Conservation (phyloP, 1,139 yeast genomes). For the Taphrina wiesneri region DNA sequence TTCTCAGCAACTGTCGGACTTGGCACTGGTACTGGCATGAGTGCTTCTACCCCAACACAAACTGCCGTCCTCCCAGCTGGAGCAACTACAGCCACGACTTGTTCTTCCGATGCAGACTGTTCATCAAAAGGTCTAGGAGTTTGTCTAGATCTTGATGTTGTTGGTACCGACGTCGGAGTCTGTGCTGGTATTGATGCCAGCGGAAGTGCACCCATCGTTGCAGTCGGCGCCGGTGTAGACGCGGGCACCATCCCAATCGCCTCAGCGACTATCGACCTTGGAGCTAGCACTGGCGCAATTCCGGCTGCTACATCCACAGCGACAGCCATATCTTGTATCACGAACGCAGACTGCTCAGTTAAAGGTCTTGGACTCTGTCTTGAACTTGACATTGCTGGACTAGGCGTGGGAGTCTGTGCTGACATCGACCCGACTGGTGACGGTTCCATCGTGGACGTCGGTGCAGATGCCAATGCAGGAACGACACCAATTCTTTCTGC, state of each 20-base stretch:
- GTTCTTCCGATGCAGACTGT: constrained; percentile 1
- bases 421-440: not conserved
- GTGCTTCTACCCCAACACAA: not conserved
- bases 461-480: not conserved
- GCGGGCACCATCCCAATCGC: not conserved
- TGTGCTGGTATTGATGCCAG: not conserved
- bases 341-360: not conserved
- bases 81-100: not conserved
- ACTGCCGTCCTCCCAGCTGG: no score
- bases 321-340: not conserved
- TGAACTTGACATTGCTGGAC: not conserved
- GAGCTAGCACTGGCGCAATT: not conserved
- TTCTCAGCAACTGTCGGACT: not conserved
- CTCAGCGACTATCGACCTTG: not conserved
- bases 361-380: not conserved
- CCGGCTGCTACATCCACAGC: not conserved
- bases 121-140: not conserved
- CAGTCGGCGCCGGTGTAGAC: not conserved
- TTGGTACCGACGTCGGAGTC: not conserved
- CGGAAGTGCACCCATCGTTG: not conserved
- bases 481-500: not conserved
- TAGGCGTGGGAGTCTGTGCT: not conserved
- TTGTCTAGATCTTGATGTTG: not conserved
- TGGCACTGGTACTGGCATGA: not conserved
- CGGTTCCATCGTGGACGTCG: not conserved